Base-by-base conservation (phyloP, 2,329 filamentous ascomycete species). In the Dothiorella sarmentorum region DNA sequence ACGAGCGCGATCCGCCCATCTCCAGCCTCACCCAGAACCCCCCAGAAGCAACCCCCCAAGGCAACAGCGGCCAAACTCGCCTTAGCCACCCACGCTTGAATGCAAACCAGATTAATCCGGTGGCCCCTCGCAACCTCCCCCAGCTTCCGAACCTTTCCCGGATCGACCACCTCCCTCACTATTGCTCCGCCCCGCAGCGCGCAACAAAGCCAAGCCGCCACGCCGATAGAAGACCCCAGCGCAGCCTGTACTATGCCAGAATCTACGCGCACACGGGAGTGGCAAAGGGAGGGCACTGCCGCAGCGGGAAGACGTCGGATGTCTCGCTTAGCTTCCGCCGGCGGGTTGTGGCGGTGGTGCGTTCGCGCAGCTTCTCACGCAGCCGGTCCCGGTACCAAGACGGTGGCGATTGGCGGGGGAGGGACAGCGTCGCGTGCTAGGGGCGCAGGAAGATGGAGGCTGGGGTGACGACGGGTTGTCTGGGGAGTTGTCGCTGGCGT, bases 141-240 rank as follows among this genome's bases (percentile, higher is more conserved):
- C 45, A 73, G 60, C 64, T 75, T 70, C 26, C 63, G 45, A 44
- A 67, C 71, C 57, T 75, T 78, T 29, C 60, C 65, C 1, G 76
- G 76, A 64, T 80, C 80, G 17, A 78, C 69, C 1, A 79, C 76
- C 66, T 79, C 77, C 4, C 73, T 64, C 2, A 79, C 69, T 2
- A 56, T 43, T 4, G 59, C 44, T n/a, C n/a, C n/a, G 55, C 61
- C 59, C 7, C 65, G 27, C 10, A 66, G 58, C 13, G 60, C 63
- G 6, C 66, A 49, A 58, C 72, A 75, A 1, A 75, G 56, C 4
- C 61, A 60, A 5, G 75, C 73, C 7, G 70, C 70, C 1, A 63
- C 62, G n/a, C 29, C 69, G 71, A 60, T 76, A 79, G 60, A 79
- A 78, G 10, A n/a, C 59, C 56, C 72, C 74, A 78, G 17, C 76